Conservation (phyloP, 345 rosid species). For the Brassica juncea region DNA sequence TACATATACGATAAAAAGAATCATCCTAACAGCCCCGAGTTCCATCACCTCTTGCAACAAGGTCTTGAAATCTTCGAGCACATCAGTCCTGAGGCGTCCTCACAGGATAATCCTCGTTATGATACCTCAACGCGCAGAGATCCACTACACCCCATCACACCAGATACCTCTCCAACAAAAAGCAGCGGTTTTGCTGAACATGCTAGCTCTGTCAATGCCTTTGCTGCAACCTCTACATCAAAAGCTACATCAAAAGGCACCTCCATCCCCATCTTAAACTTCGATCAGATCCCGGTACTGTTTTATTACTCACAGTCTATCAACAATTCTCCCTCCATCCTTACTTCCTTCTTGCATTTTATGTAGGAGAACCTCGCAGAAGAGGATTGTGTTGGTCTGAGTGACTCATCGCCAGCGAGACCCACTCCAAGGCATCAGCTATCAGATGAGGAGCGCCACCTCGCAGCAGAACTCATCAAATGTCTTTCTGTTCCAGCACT, state of each 20-base stretch:
- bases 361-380: neutral
- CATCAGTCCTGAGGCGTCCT: no score
- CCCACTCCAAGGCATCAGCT: neutral
- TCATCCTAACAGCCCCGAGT: no score
- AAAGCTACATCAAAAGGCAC: neutral
- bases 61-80: no score
- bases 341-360: no score
- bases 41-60: no score
- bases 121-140: neutral
- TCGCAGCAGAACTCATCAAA: neutral
- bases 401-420: neutral
- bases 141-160: neutral
- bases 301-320: no score
- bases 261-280: neutral
- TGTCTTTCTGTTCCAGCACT: neutral
- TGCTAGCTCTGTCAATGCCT: neutral
- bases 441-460: neutral
- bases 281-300: neutral
- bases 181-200: neutral
- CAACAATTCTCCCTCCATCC: no score
- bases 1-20: no score
- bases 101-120: neutral
- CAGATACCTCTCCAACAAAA: neutral
- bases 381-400: neutral
- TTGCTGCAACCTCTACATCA: neutral